Evolutionary conservation across 2,329 filamentous ascomycete genomes (phyloP), one percentile per base, ranked within the genome.

Genomic region (Stagonosporopsis cucurbitacearum): DNA sequence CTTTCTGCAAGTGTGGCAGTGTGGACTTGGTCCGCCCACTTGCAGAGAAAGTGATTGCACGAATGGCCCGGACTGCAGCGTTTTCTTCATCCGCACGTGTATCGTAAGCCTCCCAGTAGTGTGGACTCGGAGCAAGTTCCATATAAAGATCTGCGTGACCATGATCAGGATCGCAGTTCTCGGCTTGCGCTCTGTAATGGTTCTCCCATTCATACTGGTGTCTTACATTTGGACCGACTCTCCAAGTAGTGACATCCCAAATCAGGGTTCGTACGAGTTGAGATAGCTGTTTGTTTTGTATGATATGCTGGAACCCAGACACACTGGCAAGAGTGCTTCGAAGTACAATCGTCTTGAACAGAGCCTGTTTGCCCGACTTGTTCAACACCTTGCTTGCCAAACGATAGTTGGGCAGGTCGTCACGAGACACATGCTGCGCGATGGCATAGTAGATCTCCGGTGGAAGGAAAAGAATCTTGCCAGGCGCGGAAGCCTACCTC

Each of bases 311-410:
- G n/a, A 62, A 20, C 23, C 54, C 55, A 7, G 54, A 43, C 2
- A 62, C 15, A 41, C 56, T 64, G 30, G 43, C 23, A 11, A 32
- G 25, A 25, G 57, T 60, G 19, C 32, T 51, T 11, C 58, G 55
- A 15, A 64, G 57, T n/a, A 46, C 44, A 28, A 66, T 48, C 2
- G 49, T 61, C 2, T 36, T 19, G 26, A 64, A 64, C 0, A 64
- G 49, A 13, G 57, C 46, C 20, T 49, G 22, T 9, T 45, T 49
- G 3, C 52, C 62, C 11, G 59, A 46, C 1, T 36, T 42, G 22
- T 40, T 50, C 3, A 58, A 28, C 1, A 32, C 15, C 36, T 43
- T 63, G 36, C 36, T 58, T 8, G 45, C 53, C 3, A 66, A 51
- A n/a, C 61, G 52, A 19, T 63, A 64, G 12, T 44, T 45, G 4